A percentile compares a stretch with the other conserved stretches of the same genome.
Conservation (phyloP, 2,329 filamentous ascomycete species). For the Chaetomium sp. region DNA sequence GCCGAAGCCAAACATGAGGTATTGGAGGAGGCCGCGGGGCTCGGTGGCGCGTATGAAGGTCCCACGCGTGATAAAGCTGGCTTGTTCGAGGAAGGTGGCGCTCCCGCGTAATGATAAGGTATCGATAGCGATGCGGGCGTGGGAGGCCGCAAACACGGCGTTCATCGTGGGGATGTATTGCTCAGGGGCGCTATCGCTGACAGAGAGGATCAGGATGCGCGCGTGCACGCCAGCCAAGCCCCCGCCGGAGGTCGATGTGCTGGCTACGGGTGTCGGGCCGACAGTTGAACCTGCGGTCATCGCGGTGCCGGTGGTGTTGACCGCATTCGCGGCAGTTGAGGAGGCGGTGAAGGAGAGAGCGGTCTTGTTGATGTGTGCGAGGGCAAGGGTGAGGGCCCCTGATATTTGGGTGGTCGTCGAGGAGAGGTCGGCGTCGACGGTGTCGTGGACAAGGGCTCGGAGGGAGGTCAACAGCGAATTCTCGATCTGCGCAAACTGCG, state of each 20-base stretch:
- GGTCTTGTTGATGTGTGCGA: slow-evolving; percentile 85
- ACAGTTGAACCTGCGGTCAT: slow-evolving; percentile 24
- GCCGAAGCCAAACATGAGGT: slow-evolving; percentile 85
- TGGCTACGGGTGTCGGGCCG: slow-evolving; percentile 28
- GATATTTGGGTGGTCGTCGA: slow-evolving; percentile 85
- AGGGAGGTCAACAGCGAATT: slow-evolving; percentile 70
- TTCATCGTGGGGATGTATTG: slow-evolving; percentile 99
- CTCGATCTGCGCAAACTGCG: slow-evolving; percentile 84
- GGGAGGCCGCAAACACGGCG: slow-evolving; percentile 88
- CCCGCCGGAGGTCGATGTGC: slow-evolving; percentile 28
- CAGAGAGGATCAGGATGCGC: slow-evolving; percentile 83
- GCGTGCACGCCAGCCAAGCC: slow-evolving; percentile 54
- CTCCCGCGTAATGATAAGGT: slow-evolving; percentile 79
- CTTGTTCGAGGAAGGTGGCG: slow-evolving; percentile 91
- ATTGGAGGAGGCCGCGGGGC: slow-evolving; percentile 73
- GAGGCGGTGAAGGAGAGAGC: slow-evolving; percentile 58
- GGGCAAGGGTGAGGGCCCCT: slow-evolving; percentile 81
- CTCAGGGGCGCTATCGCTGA: slow-evolving; percentile 75
- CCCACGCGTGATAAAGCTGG: slow-evolving; percentile 56
- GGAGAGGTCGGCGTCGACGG: slow-evolving; percentile 58
- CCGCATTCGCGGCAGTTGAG: slow-evolving; percentile 34
- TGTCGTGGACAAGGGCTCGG: slow-evolving; percentile 63
- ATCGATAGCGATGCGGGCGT: slow-evolving; percentile 83
- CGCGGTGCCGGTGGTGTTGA: slow-evolving; percentile 23
- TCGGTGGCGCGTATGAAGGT: slow-evolving; percentile 47